Evolutionary conservation across 2,329 filamentous ascomycete species (phyloP), one percentile per base, ranked within the genome.

Genomic region (Microsporum canis): DNA sequence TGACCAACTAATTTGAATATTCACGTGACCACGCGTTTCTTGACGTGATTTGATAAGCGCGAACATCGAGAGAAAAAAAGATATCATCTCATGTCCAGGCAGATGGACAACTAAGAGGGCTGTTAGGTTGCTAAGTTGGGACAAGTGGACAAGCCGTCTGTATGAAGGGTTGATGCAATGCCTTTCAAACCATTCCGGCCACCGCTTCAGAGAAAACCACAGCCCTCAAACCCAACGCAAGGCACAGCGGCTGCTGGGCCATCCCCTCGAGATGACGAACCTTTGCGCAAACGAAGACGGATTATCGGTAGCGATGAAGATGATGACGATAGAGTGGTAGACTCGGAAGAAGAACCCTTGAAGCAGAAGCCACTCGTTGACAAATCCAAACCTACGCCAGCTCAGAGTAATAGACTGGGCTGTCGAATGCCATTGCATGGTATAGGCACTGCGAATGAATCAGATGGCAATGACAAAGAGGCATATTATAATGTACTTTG

Each of bases 401-500:
- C 39, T 43, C 43, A 23, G 43, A 17, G n/a, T 17, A 47, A 27
- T 47, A 17, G 17, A 17, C 27, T 17, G 43, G 23, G 3, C 23
- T 3, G 7, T 47, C 43, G 8, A 47, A 47, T 12, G 55, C 59
- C 14, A 47, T 53, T 14, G 29, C 49, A 33, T 12, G 49, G 45
- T 14, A 62, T 6, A 12, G 34, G 38, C 27, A 56, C 7, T 5
- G 1, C 38, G 31, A n/a, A 33, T 51, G 29, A 63, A 34, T 58
- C 63, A 41, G 63, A 63, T 31, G 57, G 1, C 8, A 57, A 58
- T 41, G 58, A 58, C 33, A 74, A 77, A 55, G 70, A 67, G 55
- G 41, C 10, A 56, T 78, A 76, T 63, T 80, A 76, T 64, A 79
- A 76, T 68, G 78, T 75, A 49, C 70, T 80, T 38, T 80, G 78